phyloP scores from a whole-genome alignment of 1,284 basidiomycete genomes.

The Tilletia setariae region DNA sequence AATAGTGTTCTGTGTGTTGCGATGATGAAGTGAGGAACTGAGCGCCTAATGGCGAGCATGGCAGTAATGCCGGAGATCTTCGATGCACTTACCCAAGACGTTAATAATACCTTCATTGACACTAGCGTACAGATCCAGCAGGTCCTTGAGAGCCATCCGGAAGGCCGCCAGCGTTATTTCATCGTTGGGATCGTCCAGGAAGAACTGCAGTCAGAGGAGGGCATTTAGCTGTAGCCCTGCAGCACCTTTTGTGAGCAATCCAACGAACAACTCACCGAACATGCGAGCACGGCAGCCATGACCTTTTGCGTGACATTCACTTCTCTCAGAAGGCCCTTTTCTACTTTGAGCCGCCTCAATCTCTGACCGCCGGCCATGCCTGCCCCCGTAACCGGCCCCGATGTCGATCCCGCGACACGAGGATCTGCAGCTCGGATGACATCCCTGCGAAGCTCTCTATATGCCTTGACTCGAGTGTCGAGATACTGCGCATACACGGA shows the following conservation, averaged over 20 bases:
- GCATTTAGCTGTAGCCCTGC: neutral
- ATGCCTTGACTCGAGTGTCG: slow-evolving; percentile 82
- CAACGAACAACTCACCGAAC: slow-evolving; percentile 64
- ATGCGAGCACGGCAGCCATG: slow-evolving; percentile 80
- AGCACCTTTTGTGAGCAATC: neutral
- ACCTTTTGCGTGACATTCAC: slow-evolving; percentile 84
- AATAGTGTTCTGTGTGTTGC: slow-evolving; percentile 78
- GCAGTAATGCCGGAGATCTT: too few relatives aligned
- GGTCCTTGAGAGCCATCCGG: slow-evolving; percentile 93
- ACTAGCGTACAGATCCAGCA: slow-evolving; percentile 90
- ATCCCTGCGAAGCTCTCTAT: slow-evolving; percentile 87
- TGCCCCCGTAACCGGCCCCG: slow-evolving; percentile 58
- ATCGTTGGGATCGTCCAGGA: slow-evolving; percentile 86
- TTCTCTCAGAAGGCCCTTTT: slow-evolving; percentile 89
- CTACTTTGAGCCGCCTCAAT: slow-evolving; percentile 84
- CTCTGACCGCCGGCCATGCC: slow-evolving; percentile 58
- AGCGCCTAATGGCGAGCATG: neutral
- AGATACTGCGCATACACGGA: slow-evolving; percentile 84
- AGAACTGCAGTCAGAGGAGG: slow-evolving; percentile 65
- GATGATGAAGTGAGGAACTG: slow-evolving; percentile 17
- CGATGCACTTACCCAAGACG: slow-evolving; percentile 57
- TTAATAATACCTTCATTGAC: slow-evolving; percentile 98
- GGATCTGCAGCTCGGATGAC: slow-evolving; percentile 82
- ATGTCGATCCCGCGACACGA: slow-evolving; percentile 57
- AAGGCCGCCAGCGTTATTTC: slow-evolving; percentile 84